These are phyloP conservation scores for Citrullus mucosospermus DNA, from an alignment of 306 rosid genomes.

Conservation along the genomic window DNA sequence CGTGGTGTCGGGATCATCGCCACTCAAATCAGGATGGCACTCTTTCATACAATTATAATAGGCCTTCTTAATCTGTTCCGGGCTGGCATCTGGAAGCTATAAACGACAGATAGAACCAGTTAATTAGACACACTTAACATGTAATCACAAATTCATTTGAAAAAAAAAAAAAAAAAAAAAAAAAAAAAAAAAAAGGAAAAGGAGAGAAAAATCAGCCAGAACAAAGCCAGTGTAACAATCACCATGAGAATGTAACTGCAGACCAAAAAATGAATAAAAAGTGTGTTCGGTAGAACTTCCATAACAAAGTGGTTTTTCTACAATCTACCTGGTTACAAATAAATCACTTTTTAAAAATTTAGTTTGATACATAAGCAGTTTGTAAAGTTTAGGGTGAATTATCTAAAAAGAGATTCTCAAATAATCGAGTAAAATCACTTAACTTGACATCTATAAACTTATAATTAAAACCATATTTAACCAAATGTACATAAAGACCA, in stretches of 20 bases:
- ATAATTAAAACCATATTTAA: too few species aligned
- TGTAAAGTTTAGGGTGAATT: too few species aligned
- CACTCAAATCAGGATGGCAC: constrained; percentile 95
- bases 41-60: constrained; percentile 92
- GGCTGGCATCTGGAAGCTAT: constrained; percentile 90
- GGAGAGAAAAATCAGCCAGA: not conserved
- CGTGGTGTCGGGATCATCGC: constrained; percentile 59
- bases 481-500: too few species aligned
- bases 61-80: constrained; percentile 72
- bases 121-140: not conserved
- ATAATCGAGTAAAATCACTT: too few species aligned
- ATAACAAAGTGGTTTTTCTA: too few species aligned
- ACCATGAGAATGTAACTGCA: not conserved
- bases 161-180: not conserved
- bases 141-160: not conserved
- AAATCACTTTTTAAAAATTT: too few species aligned
- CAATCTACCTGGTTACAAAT: not conserved
- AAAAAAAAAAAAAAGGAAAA: not conserved
- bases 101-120: not conserved
- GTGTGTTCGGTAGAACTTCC: not conserved
- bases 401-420: too few species aligned
- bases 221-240: not conserved
- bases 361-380: too few species aligned
- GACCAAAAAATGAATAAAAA: not conserved
- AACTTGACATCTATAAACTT: too few species aligned